Evolutionary conservation across 2,329 filamentous ascomycete genomes (phyloP), one percentile per base, ranked within the genome.

Genomic region (Epichloe brachyelytri): DNA sequence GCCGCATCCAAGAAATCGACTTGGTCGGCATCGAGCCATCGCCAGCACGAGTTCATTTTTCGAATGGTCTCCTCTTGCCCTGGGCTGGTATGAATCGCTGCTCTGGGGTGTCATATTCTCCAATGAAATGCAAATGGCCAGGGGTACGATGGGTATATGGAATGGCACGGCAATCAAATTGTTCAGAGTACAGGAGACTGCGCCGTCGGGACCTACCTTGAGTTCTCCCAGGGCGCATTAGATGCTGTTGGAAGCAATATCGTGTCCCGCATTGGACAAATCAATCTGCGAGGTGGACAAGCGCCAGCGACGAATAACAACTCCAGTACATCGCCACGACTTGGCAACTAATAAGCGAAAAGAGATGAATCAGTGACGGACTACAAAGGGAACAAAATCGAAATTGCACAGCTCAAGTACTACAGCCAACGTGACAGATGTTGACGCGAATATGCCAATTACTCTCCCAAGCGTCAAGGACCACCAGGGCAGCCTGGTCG

Each of bases 21-120:
- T 71, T 94, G 43, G 76, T 81, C 10, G 83, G 81, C 8, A 80
- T 95, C 38, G 88, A 95, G 44, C 79, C 86, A 1, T 82, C 82
- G 1, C 75, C 85, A 0, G 77, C 88, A 49, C 79, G 86, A 34
- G 84, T 93, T 15, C 90, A 96, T 63, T 84, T 88, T 97, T 97
- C 61, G 88, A 95, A 68, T 97, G 91, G 91, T 91, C 89, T 3
- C 83, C 87, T 0, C 73, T 95, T 36, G 86, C 88, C 0, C 75
- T 97, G 48, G 91, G 90, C 46, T 97, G 93, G 93, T 96, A 97
- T 65, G 88, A 96, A 67, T 91, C 88, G 5, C 74, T 97, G 12
- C 75, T 98, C 10, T 98, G 93, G 93, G 84, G 88, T 15, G 87
- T 96, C 59, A 82, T 96, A 49, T 97, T 96, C 65, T 83, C 86